Base-by-base conservation (phyloP, 2,329 filamentous ascomycete species). In the Metarhizium sp. region DNA sequence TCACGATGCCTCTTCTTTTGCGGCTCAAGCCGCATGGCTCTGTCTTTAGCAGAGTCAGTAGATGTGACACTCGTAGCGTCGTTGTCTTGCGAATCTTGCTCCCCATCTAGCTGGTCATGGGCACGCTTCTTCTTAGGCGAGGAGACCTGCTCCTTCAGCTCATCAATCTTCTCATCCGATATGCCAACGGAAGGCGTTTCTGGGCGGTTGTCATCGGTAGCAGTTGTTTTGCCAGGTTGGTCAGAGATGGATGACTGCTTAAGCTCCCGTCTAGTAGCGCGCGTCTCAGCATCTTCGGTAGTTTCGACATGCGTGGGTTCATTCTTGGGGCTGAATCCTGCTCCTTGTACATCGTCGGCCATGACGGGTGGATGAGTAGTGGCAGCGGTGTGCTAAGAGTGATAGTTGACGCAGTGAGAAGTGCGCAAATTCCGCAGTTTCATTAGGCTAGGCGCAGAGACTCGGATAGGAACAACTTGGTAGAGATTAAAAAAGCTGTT, bases 91-190 rank as follows among this genome's bases (percentile, higher is more conserved):
- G 67, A 58, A 43, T 74, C 75, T 61, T 71, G 75, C 51, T 71
- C 68, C 50, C 77, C 73, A 32, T 84, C 82, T 16, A 83, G 69
- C 66, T 84, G 76, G 59, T 82, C 80, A 60, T 81, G 79, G 32
- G 75, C 78, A 60, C 83, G 76, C 73, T 86, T 86, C 75, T 86
- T 86, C 73, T 85, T 86, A 34, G 83, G 83, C 13, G 81, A 85
- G 20, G 76, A 72, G 48, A 82, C 64, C 56, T 77, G 72, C 51
- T 83, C 78, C 64, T 71, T 77, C 55, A 66, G 55, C 45, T 71
- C 67, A 53, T 76, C 69, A 51, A 68, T 66, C 38, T 67, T 64
- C n/a, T 62, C 59, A 56, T 69, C 63, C 20, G 64, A 58, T 58
- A 66, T 62, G 53, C 71, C 67, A 50, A 66, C 64, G 42, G 73